Base-by-base conservation (phyloP, 1,284 basidiomycete species). In the Neonothopanus nambi region DNA sequence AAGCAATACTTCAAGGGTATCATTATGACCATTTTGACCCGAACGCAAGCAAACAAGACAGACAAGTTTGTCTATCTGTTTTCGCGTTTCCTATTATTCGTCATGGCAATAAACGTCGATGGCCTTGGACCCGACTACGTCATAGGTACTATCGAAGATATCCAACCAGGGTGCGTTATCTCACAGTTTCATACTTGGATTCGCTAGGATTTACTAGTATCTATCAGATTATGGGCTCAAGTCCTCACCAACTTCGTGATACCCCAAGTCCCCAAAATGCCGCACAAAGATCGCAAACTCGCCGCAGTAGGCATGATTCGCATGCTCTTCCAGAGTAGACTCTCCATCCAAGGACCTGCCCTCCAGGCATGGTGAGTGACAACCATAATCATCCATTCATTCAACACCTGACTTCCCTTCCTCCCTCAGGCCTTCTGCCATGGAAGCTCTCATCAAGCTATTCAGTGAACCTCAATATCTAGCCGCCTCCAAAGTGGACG, bases 1-100 rank as follows among this genome's bases (percentile, higher is more conserved):
- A 80, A 82, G 54, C 82, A 81, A 40, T 95, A 90, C 72, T 81
- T 93, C 67, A 86, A 87, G 56, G 82, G 86, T 1, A 75, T 96
- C 44, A 76, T 98, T 63, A 79, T 95, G 68, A 87, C 91, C 17
- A 77, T 98, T 20, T 76, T 98, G 28, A 96, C 85, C 7, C 74
- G 95, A 47, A 79, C 98, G 71, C 95, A 98, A 64, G 81, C 82
- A 20, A 93, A 83, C 73, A 95, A 95, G 70, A 97, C 95, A 30
- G 89, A 95, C 57, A 90, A 86, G 68, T 97, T 91, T 69, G 85
- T 89, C 8, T 92, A 95, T 65, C 80, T 85, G 45, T 90, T 98
- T 64, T 81, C 91, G 9, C 80, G 85, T 63, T 95, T 97, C 70
- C 70, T 96, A 52, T 73, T 88, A 33, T 90, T 85, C 67, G 74